These are phyloP conservation scores for Yamadazyma sp. DNA, from an alignment of 805 yeast species.

Conservation along the genomic window DNA sequence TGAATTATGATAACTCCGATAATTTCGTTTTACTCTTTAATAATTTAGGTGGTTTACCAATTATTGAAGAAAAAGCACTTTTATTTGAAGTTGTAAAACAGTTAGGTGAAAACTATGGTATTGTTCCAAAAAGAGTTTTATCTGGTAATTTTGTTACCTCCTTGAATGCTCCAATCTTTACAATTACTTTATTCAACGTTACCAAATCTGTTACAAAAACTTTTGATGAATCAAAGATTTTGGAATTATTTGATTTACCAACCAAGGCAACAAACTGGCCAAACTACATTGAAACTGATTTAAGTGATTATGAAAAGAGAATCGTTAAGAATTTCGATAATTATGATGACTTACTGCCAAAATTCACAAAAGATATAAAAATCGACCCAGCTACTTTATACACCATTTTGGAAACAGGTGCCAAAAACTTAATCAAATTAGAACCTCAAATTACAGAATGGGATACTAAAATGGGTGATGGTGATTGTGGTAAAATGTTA, in stretches of 20 bases:
- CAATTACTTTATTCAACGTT: conserved; percentile 32
- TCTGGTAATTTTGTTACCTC: conserved; percentile 33
- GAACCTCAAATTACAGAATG: conserved; percentile 37
- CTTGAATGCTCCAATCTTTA: conserved; percentile 35
- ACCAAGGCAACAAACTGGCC: conserved; percentile 32
- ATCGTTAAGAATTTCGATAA: conserved; percentile 23
- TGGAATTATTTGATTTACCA: conserved; percentile 27
- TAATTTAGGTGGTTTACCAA: conserved; percentile 37
- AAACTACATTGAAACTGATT: conserved; percentile 12
- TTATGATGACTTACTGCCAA: conserved; percentile 17
- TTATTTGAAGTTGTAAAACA: conserved; percentile 20
- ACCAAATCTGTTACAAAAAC: conserved; percentile 22
- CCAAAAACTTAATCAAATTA: conserved; percentile 24
- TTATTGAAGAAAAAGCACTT: conserved; percentile 28
- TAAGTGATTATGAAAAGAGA: conserved; percentile 19
- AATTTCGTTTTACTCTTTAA: conserved; percentile 28
- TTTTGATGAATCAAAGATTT: conserved; percentile 19
- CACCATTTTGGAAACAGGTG: conserved; percentile 19
- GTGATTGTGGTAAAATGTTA: conserved; percentile 41
- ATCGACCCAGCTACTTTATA: conserved; percentile 15
- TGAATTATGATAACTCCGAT: conserved; percentile 25
- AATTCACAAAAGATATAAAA: conserved; percentile 14
- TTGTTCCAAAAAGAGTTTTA: conserved; percentile 26
- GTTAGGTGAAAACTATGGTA: conserved; percentile 21
- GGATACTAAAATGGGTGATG: conserved; percentile 45